Percentiles rank a stretch among this genome's conserved stretches.
phyloP scores from a whole-genome alignment of 768 basidiomycete species.

The Cystobasidium ongulense region DNA sequence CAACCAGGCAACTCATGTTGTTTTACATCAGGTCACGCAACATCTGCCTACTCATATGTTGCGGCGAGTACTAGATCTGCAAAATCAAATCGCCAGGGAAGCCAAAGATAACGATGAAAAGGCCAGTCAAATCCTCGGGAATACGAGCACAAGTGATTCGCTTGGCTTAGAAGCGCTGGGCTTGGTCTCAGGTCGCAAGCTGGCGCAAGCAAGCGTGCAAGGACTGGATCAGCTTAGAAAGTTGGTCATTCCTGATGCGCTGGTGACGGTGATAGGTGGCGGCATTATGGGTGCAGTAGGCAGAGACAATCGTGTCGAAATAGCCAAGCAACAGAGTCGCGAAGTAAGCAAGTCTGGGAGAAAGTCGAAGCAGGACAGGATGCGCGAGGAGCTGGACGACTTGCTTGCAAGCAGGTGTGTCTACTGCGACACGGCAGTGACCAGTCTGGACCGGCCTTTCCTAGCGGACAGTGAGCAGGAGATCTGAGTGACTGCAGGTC shows the following conservation, averaged over 20 bases:
- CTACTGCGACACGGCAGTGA: slow-evolving; percentile 81
- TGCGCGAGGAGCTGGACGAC: slow-evolving; percentile 79
- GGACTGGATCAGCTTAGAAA: slow-evolving; percentile 67
- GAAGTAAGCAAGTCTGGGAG: slow-evolving; percentile 46
- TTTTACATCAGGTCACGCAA: slow-evolving; percentile 67
- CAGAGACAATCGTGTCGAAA: background rate
- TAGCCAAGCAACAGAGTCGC: slow-evolving; percentile 29
- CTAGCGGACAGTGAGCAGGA: slow-evolving; percentile 54
- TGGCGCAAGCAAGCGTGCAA: slow-evolving; percentile 40
- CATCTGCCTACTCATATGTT: slow-evolving; percentile 73
- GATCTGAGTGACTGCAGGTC: background rate
- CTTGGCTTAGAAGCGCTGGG: slow-evolving; percentile 29
- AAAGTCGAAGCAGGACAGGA: slow-evolving; percentile 60
- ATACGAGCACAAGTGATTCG: background rate
- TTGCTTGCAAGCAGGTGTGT: slow-evolving; percentile 82
- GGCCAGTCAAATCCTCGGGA: background rate
- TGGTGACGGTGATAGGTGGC: slow-evolving; percentile 68
- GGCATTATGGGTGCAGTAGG: slow-evolving; percentile 35
- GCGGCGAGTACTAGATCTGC: slow-evolving; percentile 74
- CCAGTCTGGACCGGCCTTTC: slow-evolving; percentile 78
- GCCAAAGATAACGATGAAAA: slow-evolving; percentile 7
- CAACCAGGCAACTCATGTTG: slow-evolving; percentile 13
- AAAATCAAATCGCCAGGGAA: slow-evolving; percentile 66
- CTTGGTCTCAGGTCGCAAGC: slow-evolving; percentile 37
- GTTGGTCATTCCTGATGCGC: slow-evolving; percentile 84